Evolutionary conservation across 2,329 filamentous ascomycete genomes (phyloP), one percentile per base, ranked within the genome.

Genomic region (Coniella vitis): DNA sequence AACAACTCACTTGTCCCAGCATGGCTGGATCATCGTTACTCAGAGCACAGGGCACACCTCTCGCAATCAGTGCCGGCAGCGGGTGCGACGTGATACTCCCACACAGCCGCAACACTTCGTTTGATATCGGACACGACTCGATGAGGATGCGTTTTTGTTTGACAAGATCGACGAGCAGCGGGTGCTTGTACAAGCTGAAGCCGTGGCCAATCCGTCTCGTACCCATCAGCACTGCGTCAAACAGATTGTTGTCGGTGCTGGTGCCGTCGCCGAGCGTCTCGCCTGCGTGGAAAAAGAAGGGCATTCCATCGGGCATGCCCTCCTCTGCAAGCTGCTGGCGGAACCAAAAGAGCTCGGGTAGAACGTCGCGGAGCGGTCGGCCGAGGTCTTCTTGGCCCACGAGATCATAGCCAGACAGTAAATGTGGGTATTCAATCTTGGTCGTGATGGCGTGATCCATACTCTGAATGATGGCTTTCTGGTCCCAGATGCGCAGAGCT

Each of bases 211-310:
- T 94, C 51, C 93, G 81, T 46, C 91, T 75, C 0, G 90, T 91
- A 3, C 90, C 90, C 5, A 97, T 77, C 8, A 96, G 70, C 13
- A 97, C 76, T 1, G 90, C 90, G 63, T 96, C 90, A 63, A 90
- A 95, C 3, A 97, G 76, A 65, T 96, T 96, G 53, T 69, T 60
- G 60, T 96, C 90, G 0, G 86, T 84, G 17, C 73, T 75, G 57
- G 82, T 83, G 22, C 89, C 90, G 53, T 73, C 69, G 20, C 88
- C 89, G 1, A 95, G 79, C 31, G 83, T 88, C 67, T 96, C 90
- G 55, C 90, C 91, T 0, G 91, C 90, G 64, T 96, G 90, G 71
- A 97, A 94, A 72, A 95, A 95, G 71, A 96, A 95, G 1, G 91
- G 91, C 9, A 98, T 82, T 43, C 89, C 81, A 8, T 53, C 51